Percentiles rank a stretch among this genome's conserved stretches.
Evolutionary conservation across 495 filamentous ascomycete species (phyloP).

Genomic region (Penicillium longicatenatum): DNA sequence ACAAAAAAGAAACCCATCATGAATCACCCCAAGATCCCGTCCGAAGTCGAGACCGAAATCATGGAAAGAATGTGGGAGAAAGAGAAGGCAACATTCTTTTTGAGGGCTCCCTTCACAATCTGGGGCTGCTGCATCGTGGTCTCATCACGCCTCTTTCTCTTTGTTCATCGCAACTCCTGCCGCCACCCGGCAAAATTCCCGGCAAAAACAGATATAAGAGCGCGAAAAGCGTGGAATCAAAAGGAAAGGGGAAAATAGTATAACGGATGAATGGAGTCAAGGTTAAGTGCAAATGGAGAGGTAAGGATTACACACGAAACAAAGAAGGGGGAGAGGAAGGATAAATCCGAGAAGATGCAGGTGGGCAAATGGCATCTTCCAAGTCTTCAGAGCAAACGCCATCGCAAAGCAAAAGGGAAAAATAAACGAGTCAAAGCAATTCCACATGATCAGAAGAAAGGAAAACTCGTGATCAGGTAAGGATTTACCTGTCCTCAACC

Average conservation of each 20-base stretch:
- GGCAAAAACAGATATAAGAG: slow-evolving; percentile 8
- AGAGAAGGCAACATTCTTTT: slow-evolving; percentile 2
- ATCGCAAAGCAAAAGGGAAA: slow-evolving; percentile 33
- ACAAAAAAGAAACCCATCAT: slow-evolving; percentile 17
- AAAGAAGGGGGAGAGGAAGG: slow-evolving; percentile 8
- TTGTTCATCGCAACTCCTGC: slow-evolving; percentile 21
- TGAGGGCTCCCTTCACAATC: slow-evolving; percentile 7
- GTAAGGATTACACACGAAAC: slow-evolving; percentile 17
- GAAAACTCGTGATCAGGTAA: slow-evolving; percentile 12
- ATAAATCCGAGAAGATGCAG: slow-evolving; percentile 4
- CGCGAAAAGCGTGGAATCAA: slow-evolving; percentile 7
- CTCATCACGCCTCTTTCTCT: slow-evolving; percentile 22
- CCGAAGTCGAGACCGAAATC: slow-evolving; percentile 3
- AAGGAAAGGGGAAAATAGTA: slow-evolving; percentile 11
- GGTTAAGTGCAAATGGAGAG: slow-evolving; percentile 6
- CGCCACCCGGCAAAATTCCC: slow-evolving; percentile 3
- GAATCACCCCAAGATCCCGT: slow-evolving; percentile 17
- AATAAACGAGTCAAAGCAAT: background rate
- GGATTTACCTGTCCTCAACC: slow-evolving; percentile 1
- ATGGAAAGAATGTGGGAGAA: slow-evolving; percentile 7
- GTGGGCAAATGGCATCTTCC: slow-evolving; percentile 31
- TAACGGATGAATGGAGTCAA: slow-evolving; percentile 5
- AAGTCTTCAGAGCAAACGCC: slow-evolving; percentile 43
- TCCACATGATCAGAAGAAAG: slow-evolving; percentile 26
- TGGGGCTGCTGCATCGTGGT: slow-evolving; percentile 15